Evolutionary conservation across 768 basidiomycete genomes (phyloP).

Genomic region (Fomitopsis serialis): DNA sequence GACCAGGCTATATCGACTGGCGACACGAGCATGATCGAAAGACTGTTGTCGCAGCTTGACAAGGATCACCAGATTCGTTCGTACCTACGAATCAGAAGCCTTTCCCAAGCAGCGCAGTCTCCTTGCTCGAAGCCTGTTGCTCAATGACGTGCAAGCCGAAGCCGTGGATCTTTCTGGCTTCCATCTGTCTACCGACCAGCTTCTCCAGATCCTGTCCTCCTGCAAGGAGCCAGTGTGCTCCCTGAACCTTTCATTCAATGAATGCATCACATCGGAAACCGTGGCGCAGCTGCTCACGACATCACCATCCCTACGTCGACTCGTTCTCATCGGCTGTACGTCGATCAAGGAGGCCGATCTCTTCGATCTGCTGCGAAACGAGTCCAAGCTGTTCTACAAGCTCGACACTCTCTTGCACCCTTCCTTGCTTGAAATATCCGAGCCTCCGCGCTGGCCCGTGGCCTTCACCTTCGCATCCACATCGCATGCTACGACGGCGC

Average conservation of each 20-base stretch:
- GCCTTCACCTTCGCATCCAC: slow-evolving; percentile 14
- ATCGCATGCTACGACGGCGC: background rate
- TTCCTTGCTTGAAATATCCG: slow-evolving; percentile 12
- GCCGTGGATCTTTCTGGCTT: slow-evolving; percentile 23
- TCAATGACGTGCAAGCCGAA: slow-evolving; percentile 4
- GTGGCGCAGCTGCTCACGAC: slow-evolving; percentile 18
- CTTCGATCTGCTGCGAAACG: slow-evolving; percentile 14
- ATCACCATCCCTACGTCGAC: slow-evolving; percentile 18
- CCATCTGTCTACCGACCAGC: slow-evolving; percentile 20
- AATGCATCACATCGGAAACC: slow-evolving; percentile 17
- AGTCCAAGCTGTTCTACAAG: slow-evolving; percentile 23
- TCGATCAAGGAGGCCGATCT: slow-evolving; percentile 18
- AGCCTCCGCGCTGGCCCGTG: slow-evolving; percentile 10
- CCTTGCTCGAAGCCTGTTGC: slow-evolving; percentile 19
- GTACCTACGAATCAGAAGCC: slow-evolving; percentile 16
- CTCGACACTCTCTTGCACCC: slow-evolving; percentile 24
- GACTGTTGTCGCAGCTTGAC: slow-evolving; percentile 25
- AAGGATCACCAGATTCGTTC: slow-evolving; percentile 19
- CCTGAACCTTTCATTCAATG: slow-evolving; percentile 27
- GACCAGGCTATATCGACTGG: slow-evolving; percentile 18
- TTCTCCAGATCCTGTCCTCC: slow-evolving; percentile 12
- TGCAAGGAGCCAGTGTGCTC: slow-evolving; percentile 6
- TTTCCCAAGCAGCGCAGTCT: slow-evolving; percentile 23
- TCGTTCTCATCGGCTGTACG: slow-evolving; percentile 22
- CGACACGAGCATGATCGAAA: slow-evolving; percentile 21